A percentile compares a stretch with the other conserved stretches of the same genome.
Evolutionary conservation across 768 basidiomycete genomes (phyloP).

Genomic region (Amanita pseudoporphyria): DNA sequence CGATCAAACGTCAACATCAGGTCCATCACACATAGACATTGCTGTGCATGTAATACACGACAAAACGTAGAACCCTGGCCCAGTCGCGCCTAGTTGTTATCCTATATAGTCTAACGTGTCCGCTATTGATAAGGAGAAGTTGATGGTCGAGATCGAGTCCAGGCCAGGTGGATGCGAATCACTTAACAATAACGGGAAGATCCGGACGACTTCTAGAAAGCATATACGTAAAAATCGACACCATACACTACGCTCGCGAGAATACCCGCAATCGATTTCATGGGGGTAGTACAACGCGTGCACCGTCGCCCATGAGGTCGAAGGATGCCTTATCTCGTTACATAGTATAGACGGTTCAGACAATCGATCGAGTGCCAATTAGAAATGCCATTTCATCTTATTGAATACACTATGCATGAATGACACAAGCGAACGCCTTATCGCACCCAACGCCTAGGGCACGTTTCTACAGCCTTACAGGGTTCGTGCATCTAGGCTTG

Average conservation of each 20-base stretch:
- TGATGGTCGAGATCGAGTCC: not conserved
- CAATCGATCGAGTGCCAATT: too few relatives aligned
- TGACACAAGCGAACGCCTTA: not conserved
- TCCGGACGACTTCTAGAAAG: not conserved
- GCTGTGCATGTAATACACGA: not conserved
- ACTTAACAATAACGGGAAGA: not conserved
- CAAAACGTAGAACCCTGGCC: not conserved
- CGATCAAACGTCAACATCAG: not conserved
- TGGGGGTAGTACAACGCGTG: not conserved
- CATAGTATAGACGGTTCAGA: too few relatives aligned
- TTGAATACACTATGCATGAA: not conserved
- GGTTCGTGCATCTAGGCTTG: conserved; percentile 8
- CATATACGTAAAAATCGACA: too few relatives aligned
- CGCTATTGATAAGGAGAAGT: not conserved
- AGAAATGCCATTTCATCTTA: not conserved
- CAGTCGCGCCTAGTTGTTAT: too few relatives aligned
- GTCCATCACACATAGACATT: not conserved
- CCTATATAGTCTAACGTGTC: not conserved
- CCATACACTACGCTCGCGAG: too few relatives aligned
- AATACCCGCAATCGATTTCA: not conserved
- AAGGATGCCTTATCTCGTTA: too few relatives aligned
- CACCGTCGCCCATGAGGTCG: too few relatives aligned
- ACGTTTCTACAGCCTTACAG: conserved; percentile 9
- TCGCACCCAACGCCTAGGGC: not conserved
- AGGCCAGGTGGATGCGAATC: not conserved